Conservation (phyloP, 192 early-diverging fungal species). For the Oehlia diaphana region DNA sequence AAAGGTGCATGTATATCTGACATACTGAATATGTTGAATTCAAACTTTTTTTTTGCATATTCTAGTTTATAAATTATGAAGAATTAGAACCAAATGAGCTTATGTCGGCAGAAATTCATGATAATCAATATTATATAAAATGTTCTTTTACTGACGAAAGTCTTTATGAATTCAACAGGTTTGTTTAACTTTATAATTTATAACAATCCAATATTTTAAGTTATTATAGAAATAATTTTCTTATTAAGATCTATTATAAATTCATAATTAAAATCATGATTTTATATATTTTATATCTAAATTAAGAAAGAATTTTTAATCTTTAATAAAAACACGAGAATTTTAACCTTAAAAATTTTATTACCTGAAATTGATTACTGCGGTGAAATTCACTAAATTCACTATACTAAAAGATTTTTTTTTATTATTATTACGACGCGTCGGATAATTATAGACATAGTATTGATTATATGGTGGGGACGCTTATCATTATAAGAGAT, state of each 20-base stretch:
- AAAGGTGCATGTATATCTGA: neutral
- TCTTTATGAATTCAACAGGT: neutral
- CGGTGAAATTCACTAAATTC: too few relatives aligned
- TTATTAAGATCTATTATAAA: neutral
- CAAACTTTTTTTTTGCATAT: neutral
- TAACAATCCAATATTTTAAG: neutral
- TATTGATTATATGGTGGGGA: neutral
- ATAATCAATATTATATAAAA: neutral
- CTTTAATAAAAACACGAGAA: neutral
- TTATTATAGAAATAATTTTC: neutral
- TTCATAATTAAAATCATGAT: too few relatives aligned
- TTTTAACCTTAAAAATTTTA: neutral
- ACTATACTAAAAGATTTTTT: too few relatives aligned
- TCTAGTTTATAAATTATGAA: neutral
- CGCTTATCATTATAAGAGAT: neutral
- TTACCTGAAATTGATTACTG: too few relatives aligned
- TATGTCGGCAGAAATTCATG: neutral
- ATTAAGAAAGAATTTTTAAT: neutral
- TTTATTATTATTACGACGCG: neutral
- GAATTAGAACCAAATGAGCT: neutral
- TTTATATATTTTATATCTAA: neutral
- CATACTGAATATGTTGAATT: neutral
- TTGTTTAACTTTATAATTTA: neutral
- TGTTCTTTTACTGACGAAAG: neutral
- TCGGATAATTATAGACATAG: neutral